Evolutionary conservation across 805 yeast genomes (phyloP).

Genomic region (Wickerhamiella siamensis): DNA sequence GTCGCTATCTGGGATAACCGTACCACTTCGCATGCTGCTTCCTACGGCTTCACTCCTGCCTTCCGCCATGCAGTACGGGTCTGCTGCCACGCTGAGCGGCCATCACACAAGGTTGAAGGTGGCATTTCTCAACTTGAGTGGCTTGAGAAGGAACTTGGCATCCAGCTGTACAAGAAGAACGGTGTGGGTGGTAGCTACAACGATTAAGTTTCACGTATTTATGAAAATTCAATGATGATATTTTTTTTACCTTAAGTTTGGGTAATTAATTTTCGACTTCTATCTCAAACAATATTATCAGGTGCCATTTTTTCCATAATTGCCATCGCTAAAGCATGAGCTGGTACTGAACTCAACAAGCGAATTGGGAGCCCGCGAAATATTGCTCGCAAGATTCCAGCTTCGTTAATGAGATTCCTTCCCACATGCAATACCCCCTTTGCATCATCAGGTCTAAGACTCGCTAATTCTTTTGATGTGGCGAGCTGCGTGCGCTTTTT

Average conservation of each 20-base stretch:
- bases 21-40: conserved; percentile 51
- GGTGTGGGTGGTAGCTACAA: conserved; percentile 23
- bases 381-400: conserved; percentile 25
- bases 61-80: conserved; percentile 62
- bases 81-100: conserved; percentile 64
- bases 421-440: conserved; percentile 24
- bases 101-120: conserved; percentile 24
- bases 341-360: conserved; percentile 27
- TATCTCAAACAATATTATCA: conserved; percentile 16
- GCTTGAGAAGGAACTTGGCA: conserved; percentile 18
- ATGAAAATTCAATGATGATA: neutral
- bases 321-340: conserved; percentile 29
- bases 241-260: no score
- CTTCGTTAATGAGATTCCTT: conserved; percentile 25
- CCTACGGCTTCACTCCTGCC: conserved; percentile 57
- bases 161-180: conserved; percentile 18
- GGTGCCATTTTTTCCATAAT: conserved; percentile 29
- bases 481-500: conserved; percentile 33
- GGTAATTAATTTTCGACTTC: no score
- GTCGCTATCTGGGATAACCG: conserved; percentile 75
- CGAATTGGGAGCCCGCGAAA: conserved; percentile 27
- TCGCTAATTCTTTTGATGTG: conserved; percentile 26
- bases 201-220: conserved; percentile 14
- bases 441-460: conserved; percentile 27
- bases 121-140: conserved; percentile 14